A percentile compares a stretch with the other conserved stretches of the same genome.
phyloP scores from a whole-genome alignment of 345 rosid genomes.

The Syzygium aqueum region DNA sequence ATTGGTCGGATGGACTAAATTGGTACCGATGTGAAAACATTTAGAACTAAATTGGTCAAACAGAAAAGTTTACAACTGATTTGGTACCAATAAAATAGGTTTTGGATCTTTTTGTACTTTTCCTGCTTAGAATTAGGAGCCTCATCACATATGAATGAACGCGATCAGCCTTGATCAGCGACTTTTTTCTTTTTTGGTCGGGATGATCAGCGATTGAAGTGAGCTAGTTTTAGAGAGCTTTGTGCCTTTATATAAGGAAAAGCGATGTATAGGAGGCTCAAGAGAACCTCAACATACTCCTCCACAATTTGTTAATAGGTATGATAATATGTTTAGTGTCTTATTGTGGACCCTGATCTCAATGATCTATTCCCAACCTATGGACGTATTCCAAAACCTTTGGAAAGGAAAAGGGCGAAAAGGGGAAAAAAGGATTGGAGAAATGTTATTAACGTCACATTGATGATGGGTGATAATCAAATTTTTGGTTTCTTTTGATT shows the following conservation, averaged over 20 bases:
- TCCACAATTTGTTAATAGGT: too few relatives aligned
- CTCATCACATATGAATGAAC: neutral
- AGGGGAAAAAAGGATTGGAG: neutral
- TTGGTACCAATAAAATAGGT: too few relatives aligned
- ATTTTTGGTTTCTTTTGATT: neutral
- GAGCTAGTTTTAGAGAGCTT: neutral
- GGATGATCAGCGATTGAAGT: neutral
- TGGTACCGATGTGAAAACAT: too few relatives aligned
- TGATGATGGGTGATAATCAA: neutral
- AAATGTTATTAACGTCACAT: neutral
- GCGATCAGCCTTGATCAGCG: constrained; percentile 1
- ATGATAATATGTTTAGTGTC: neutral
- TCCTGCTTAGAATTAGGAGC: neutral
- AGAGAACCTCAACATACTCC: neutral
- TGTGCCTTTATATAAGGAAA: neutral
- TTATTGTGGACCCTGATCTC: neutral
- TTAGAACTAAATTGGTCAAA: too few relatives aligned
- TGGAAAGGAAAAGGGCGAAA: neutral
- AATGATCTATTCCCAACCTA: neutral
- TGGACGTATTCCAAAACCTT: neutral
- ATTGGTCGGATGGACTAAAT: too few relatives aligned
- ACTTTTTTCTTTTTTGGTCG: too few relatives aligned
- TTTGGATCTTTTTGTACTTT: too few relatives aligned
- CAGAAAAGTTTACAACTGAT: too few relatives aligned
- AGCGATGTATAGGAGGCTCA: neutral